Percentiles rank a stretch among this genome's conserved stretches.
Evolutionary conservation across 805 yeast species (phyloP).

Genomic region (Starmerella bombi): DNA sequence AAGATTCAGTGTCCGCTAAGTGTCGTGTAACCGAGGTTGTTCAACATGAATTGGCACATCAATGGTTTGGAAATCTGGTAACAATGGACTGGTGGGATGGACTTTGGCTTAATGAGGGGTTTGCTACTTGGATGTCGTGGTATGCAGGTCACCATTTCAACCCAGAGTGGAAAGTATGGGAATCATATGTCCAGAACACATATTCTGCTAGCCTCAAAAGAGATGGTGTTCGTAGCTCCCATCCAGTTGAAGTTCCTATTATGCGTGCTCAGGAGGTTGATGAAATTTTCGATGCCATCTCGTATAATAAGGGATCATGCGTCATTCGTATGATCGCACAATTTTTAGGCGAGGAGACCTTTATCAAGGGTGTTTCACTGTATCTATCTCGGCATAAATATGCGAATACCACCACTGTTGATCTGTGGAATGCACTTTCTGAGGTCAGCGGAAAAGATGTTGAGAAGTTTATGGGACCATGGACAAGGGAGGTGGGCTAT

Average conservation of each 20-base stretch:
- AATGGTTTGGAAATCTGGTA: constrained; percentile 82
- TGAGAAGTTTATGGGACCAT: constrained; percentile 44
- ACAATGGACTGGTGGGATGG: constrained; percentile 95
- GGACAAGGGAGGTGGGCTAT: constrained; percentile 65
- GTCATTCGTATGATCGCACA: constrained; percentile 63
- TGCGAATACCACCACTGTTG: constrained; percentile 60
- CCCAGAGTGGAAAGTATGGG: constrained; percentile 74
- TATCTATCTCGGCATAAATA: constrained; percentile 52
- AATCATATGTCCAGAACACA: constrained; percentile 67
- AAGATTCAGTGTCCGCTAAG: constrained; percentile 45
- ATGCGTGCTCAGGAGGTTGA: constrained; percentile 63
- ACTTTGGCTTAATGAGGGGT: constrained; percentile 80
- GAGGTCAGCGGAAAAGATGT: constrained; percentile 54
- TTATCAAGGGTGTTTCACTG: constrained; percentile 57
- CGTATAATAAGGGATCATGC: constrained; percentile 72
- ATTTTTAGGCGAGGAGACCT: constrained; percentile 53
- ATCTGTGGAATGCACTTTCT: constrained; percentile 56
- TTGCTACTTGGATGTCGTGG: constrained; percentile 78
- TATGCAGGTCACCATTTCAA: constrained; percentile 54
- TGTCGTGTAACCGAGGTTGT: constrained; percentile 72
- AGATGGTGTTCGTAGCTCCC: constrained; percentile 60
- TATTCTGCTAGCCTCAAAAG: constrained; percentile 61
- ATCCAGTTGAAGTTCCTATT: constrained; percentile 76
- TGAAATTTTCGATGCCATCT: constrained; percentile 70
- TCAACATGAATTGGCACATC: constrained; percentile 78